Evolutionary conservation across 2,329 filamentous ascomycete genomes (phyloP).

Genomic region (Exserohilum rostratum): DNA sequence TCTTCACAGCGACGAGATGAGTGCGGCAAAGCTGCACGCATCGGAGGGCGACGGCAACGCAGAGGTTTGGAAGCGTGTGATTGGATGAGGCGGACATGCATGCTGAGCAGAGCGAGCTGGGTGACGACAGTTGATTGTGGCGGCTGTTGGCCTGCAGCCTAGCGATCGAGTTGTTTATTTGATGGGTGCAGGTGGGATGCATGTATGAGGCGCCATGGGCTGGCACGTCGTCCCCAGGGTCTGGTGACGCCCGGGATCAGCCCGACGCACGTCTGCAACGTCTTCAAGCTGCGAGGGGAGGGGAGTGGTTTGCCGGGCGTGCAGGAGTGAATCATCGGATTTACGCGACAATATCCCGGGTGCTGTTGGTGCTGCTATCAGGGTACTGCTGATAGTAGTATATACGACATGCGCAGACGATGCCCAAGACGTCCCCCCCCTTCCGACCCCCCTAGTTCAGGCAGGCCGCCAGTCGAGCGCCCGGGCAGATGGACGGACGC

Average conservation of each 20-base stretch:
- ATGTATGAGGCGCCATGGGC: conserved; percentile 33
- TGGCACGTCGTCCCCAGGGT: conserved; percentile 27
- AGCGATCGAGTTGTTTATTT: conserved; percentile 16
- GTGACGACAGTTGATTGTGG: conserved; percentile 39
- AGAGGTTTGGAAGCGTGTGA: conserved; percentile 41
- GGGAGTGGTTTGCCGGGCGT: background rate
- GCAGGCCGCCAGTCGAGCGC: background rate
- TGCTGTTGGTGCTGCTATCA: conserved; percentile 8
- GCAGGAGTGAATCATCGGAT: conserved; percentile 23
- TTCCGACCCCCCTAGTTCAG: too few relatives aligned
- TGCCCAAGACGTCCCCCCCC: background rate
- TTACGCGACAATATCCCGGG: conserved; percentile 28
- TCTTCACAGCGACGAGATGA: conserved; percentile 63
- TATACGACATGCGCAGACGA: background rate
- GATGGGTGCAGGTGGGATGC: conserved; percentile 26
- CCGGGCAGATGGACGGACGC: background rate
- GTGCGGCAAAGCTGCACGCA: conserved; percentile 56
- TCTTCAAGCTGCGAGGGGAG: background rate
- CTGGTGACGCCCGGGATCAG: conserved; percentile 35
- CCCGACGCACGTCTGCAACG: conserved; percentile 25
- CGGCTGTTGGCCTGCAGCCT: conserved; percentile 27
- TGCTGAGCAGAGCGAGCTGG: conserved; percentile 22
- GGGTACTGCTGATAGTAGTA: background rate
- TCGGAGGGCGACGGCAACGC: conserved; percentile 41
- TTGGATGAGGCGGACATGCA: conserved; percentile 34